phyloP scores from a whole-genome alignment of 495 filamentous ascomycete genomes.

The Daldinia concentrica region DNA sequence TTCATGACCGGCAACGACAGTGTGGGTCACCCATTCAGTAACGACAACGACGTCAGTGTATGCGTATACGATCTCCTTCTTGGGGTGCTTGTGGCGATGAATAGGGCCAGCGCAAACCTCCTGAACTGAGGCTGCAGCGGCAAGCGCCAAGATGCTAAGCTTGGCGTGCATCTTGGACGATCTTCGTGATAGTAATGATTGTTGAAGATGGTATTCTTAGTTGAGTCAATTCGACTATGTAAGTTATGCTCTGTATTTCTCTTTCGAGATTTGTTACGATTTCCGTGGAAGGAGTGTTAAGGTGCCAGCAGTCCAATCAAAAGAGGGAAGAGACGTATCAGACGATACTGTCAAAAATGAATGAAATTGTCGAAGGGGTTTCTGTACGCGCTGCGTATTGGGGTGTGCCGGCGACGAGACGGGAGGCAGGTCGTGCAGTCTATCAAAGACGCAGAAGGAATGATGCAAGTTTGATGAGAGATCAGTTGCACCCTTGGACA shows the following conservation, averaged over 20 bases:
- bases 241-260: constrained; percentile 7
- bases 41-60: constrained; percentile 44
- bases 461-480: constrained; percentile 42
- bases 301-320: constrained; percentile 45
- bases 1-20: constrained; percentile 23
- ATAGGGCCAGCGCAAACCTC: constrained; percentile 36
- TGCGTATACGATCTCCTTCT: constrained; percentile 42
- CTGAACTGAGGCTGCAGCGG: constrained; percentile 40
- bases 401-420: constrained; percentile 14
- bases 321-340: constrained; percentile 41
- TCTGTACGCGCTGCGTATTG: constrained; percentile 44
- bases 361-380: constrained; percentile 37
- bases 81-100: constrained; percentile 44
- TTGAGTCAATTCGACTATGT: constrained; percentile 5
- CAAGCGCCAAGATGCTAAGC: constrained; percentile 44
- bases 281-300: constrained; percentile 43
- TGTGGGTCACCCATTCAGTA: constrained; percentile 43
- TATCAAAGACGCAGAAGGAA: constrained; percentile 46
- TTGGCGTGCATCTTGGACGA: constrained; percentile 42
- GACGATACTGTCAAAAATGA: constrained; percentile 40
- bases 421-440: constrained; percentile 40
- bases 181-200: constrained; percentile 2
- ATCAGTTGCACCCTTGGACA: constrained; percentile 38
- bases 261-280: constrained; percentile 18
- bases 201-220: constrained; percentile 2